phyloP scores from a whole-genome alignment of 2,329 filamentous ascomycete genomes.

The Aaosphaeria pasadenensis region DNA sequence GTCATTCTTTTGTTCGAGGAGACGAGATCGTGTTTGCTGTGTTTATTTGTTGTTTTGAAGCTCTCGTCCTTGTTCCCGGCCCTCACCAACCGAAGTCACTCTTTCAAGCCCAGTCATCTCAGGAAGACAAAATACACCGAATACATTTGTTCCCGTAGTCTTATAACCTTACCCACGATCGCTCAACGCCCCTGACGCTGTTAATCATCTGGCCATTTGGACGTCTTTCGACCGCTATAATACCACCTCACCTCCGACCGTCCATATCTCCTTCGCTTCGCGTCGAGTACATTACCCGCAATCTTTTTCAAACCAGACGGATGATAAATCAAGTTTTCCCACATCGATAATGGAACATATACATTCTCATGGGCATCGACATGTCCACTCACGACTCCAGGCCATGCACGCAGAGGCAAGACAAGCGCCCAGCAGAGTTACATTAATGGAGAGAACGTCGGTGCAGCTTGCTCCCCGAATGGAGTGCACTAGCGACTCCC shows the following conservation, averaged over 20 bases:
- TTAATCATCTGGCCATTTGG: conserved; percentile 20
- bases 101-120: conserved; percentile 5
- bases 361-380: conserved; percentile 27
- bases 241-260: conserved; percentile 2
- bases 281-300: conserved; percentile 15
- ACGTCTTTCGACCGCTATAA: not conserved
- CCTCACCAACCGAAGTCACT: conserved; percentile 10
- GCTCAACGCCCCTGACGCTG: conserved; percentile 34
- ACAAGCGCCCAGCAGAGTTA: conserved; percentile 16
- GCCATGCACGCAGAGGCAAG: conserved; percentile 4
- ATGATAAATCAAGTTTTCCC: conserved; percentile 16
- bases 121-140: not conserved
- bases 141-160: too few species aligned
- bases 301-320: conserved; percentile 4
- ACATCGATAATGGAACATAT: conserved; percentile 24
- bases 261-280: conserved; percentile 7
- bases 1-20: conserved; percentile 35
- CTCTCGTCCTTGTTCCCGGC: conserved; percentile 11
- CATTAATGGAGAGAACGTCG: conserved; percentile 21
- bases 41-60: conserved; percentile 3
- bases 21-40: conserved; percentile 12
- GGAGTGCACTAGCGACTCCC: conserved; percentile 31
- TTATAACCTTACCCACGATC: conserved; percentile 13
- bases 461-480: conserved; percentile 25
- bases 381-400: conserved; percentile 25